Evolutionary conservation across 306 rosid genomes (phyloP), one percentile per base, ranked within the genome.

Genomic region (Quercus aquifolioides): DNA sequence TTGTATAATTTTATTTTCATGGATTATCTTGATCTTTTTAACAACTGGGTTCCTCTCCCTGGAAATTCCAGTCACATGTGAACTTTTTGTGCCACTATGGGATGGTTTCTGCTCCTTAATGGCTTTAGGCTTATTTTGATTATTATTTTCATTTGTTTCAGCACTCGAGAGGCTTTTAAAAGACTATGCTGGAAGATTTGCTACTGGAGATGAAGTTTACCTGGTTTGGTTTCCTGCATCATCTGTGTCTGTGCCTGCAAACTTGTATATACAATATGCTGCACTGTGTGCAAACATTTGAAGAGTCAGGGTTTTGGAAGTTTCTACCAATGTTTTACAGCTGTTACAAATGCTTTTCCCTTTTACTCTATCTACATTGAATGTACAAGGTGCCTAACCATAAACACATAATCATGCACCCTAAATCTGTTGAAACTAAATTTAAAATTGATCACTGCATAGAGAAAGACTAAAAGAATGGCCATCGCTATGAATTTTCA

Each of bases 151-250:
- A 35, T 59, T 33, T 80, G 76, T 78, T 86, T 76, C 90, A 89
- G 92, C 92, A 8, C 89, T 89, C 43, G 92, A 89, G 85, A 69
- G 74, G 25, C 80, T 89, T 58, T 76, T 89, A 62, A 86, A 78
- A 76, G 82, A 54, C 68, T 35, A 78, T 81, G 90, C 90, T 5
- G 90, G 92, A 60, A 84, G 67, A 78, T 89, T 80, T 79, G 90
- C 92, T 19, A 86, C 87, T 56, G 92, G 92, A 64, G 92, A 89
- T 54, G 92, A 89, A 76, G 82, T 86, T 73, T 81, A 30, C 72
- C 59, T 89, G 85, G 92, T 86, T 43, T 68, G 85, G 52, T 69
- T 77, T 31, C 62, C 41, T 68, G 75, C 62, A 67, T 12, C 23
- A 33, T 30, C 18, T 72, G 11, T 59, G 62, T 25, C 6, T 51